Base-by-base conservation (phyloP, 1,139 yeast genomes). In the Arxiozyma bovina region DNA sequence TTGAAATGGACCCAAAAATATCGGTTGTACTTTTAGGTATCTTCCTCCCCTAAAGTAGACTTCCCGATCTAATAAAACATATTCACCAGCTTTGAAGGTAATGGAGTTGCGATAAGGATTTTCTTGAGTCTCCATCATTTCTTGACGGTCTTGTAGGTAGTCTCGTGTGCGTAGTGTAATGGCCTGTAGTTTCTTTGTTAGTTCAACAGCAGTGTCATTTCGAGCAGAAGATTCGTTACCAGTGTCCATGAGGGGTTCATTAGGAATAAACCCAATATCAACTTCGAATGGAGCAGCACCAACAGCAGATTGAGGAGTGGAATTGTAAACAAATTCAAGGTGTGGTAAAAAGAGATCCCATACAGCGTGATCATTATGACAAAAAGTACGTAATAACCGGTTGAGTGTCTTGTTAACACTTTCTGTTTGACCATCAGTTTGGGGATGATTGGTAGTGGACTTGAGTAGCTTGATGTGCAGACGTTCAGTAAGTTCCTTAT, bases 61-160 rank as follows among this genome's bases (percentile, higher is more conserved):
- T 8, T 56, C 53, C 15, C 55, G 20, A 34, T 53, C 50, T 12
- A 59, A 40, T 30, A 59, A 23, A 2, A 89, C 87, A 69, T 78
- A 85, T 73, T 93, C 98, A 73, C 91, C 93, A 50, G 91, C 96
- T 9, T 98, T 93, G 74, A 93, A 93, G 21, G 97, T 93, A 56
- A 91, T 98, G 54, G 98, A n/a, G 74, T 91, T 98, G 59, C 98
- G 98, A 12, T 17, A 20, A 5, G 27, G 34, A 43, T 57, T 57
- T 12, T 45, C 27, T 12, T 42, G 23, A 15, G n/a, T 11, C 30
- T 57, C 56, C 54, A 51, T 53, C 7, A 20, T 21, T 12, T 21
- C 54, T 38, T 45, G 55, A n/a, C 46, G 34, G 20, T 48, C 50
- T n/a, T 27, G 9, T 43, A 56, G 38, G 6, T 41, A 45, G 30